Percentiles rank a stretch among this genome's conserved stretches.
These are phyloP conservation scores for Zymoseptoria pseudotritici DNA, from an alignment of 2,329 filamentous ascomycete species.

Conservation along the genomic window DNA sequence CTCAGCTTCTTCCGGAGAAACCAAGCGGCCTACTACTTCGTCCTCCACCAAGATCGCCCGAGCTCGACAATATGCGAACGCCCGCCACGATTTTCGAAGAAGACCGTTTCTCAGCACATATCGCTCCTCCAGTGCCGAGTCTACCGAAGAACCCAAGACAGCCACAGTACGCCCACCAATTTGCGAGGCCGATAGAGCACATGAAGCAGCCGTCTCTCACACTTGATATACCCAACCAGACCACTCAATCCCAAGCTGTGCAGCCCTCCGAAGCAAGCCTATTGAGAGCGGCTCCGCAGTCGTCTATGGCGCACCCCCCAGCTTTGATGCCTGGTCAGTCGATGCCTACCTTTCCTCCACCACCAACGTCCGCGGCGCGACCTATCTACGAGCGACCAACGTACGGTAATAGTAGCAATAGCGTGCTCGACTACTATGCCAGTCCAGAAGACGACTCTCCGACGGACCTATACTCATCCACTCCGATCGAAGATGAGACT, in stretches of 20 bases:
- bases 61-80: conserved; percentile 16
- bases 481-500: conserved; percentile 19
- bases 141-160: conserved; percentile 2
- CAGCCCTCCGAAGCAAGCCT: background rate
- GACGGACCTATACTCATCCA: conserved; percentile 9
- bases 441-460: conserved; percentile 24
- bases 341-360: background rate
- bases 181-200: conserved; percentile 12
- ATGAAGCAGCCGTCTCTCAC: conserved; percentile 15
- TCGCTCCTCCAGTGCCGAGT: conserved; percentile 5
- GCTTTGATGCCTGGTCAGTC: background rate
- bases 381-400: conserved; percentile 3
- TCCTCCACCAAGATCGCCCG: conserved; percentile 11
- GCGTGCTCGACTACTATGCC: conserved; percentile 27
- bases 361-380: conserved; percentile 2
- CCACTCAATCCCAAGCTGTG: background rate
- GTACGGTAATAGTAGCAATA: conserved; percentile 8
- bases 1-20: conserved; percentile 28
- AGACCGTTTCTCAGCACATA: conserved; percentile 13
- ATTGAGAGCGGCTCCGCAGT: background rate
- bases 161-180: conserved; percentile 11
- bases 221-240: conserved; percentile 18
- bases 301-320: background rate
- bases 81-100: conserved; percentile 30
- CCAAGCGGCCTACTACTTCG: conserved; percentile 15